phyloP scores from a whole-genome alignment of 176 grass and related monocot species.

The Musa beccarii region DNA sequence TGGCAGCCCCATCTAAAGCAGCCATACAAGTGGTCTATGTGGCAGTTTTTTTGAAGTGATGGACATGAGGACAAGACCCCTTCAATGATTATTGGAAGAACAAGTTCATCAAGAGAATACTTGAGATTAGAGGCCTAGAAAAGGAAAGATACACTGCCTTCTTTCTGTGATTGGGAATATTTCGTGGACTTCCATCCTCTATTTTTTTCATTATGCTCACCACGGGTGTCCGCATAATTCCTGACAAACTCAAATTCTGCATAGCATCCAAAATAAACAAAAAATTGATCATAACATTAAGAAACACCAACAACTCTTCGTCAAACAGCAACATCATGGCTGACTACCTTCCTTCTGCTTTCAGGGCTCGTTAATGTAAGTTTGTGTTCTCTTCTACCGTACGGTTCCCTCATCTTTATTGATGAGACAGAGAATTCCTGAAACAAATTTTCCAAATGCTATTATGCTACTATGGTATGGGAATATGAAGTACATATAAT shows the following conservation, averaged over 20 bases:
- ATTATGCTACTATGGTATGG: too few relatives aligned
- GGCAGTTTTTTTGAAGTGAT: not conserved
- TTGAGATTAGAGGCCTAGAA: not conserved
- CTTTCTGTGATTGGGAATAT: constrained; percentile 77
- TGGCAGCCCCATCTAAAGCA: not conserved
- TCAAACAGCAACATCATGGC: constrained; percentile 9
- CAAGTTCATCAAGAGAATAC: not conserved
- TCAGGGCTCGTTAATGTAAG: constrained; percentile 55
- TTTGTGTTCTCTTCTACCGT: constrained; percentile 59
- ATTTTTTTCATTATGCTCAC: constrained; percentile 68
- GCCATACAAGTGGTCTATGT: not conserved
- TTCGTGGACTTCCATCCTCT: constrained; percentile 35
- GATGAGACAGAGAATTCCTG: constrained; percentile 75
- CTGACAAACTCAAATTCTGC: constrained; percentile 66
- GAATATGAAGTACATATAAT: too few relatives aligned
- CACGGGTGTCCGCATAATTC: constrained; percentile 63
- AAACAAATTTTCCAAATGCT: not conserved
- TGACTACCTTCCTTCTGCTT: constrained; percentile 64
- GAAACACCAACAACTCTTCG: not conserved
- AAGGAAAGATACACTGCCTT: constrained; percentile 16
- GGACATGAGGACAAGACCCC: not conserved
- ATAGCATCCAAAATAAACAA: constrained; percentile 24
- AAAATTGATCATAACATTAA: constrained; percentile 8
- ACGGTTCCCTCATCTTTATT: constrained; percentile 63
- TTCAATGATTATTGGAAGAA: not conserved